Conservation (phyloP, 768 basidiomycete genomes). For the Boletales sp. region DNA sequence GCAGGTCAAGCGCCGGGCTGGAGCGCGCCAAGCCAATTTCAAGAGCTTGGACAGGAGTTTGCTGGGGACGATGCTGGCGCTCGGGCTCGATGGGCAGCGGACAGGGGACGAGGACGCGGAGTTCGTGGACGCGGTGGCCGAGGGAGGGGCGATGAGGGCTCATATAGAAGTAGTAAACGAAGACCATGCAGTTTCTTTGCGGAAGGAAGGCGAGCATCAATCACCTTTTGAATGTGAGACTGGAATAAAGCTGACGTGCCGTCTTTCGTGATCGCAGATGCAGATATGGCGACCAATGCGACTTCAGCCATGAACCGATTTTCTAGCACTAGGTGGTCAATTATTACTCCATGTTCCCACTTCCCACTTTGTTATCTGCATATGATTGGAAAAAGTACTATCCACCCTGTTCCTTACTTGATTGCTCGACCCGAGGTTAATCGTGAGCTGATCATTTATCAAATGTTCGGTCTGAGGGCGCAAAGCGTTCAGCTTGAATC, state of each 20-base stretch:
- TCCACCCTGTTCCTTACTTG: background rate
- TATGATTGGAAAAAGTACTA: constrained; percentile 7
- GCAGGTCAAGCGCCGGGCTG: constrained; percentile 35
- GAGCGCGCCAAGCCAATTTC: constrained; percentile 40
- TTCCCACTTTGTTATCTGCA: constrained; percentile 8
- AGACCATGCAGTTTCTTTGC: constrained; percentile 88
- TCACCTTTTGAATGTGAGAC: constrained; percentile 30
- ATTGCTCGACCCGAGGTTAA: constrained; percentile 6
- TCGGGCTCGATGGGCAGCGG: constrained; percentile 43
- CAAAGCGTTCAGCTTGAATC: background rate
- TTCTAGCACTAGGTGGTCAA: constrained; percentile 21
- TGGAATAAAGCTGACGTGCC: constrained; percentile 34
- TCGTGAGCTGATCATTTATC: constrained; percentile 11
- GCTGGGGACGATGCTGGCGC: constrained; percentile 43
- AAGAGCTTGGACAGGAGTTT: constrained; percentile 44
- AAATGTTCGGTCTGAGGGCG: background rate
- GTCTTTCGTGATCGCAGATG: constrained; percentile 63
- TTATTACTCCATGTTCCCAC: background rate
- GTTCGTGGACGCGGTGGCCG: constrained; percentile 58
- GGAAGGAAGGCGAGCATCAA: constrained; percentile 87
- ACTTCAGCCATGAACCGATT: constrained; percentile 67
- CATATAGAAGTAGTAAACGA: constrained; percentile 79
- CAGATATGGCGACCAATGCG: constrained; percentile 85
- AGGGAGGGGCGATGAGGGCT: constrained; percentile 51
- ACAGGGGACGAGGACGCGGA: constrained; percentile 52